phyloP scores from a whole-genome alignment of 176 grass and related monocot genomes.

The Panicum miliaceum region DNA sequence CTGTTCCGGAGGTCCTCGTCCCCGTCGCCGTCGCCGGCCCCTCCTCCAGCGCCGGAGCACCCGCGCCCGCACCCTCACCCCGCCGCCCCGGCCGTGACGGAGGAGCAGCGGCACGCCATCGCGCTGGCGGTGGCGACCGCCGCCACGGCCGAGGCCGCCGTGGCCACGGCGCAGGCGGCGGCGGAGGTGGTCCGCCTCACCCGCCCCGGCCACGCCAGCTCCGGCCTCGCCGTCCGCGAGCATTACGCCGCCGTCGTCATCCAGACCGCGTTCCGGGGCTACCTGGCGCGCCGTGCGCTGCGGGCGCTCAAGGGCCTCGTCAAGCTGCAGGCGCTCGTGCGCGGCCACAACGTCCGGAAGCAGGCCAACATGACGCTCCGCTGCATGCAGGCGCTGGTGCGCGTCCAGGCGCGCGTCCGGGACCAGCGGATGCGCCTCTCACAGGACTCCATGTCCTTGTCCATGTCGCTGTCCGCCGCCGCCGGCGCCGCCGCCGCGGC shows the following conservation, averaged over 20 bases:
- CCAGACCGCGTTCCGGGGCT: conserved; percentile 88
- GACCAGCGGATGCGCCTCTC: conserved; percentile 89
- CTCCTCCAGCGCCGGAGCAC: background rate
- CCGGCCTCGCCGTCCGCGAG: conserved; percentile 43
- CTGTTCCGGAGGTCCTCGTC: conserved; percentile 72
- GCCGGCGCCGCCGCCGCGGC: background rate
- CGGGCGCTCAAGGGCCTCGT: conserved; percentile 84
- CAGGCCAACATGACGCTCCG: conserved; percentile 96
- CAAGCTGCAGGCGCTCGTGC: conserved; percentile 93
- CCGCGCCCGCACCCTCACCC: no score
- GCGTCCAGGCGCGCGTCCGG: conserved; percentile 81
- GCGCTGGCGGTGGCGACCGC: conserved; percentile 84
- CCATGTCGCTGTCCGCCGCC: background rate
- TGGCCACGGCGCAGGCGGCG: conserved; percentile 85
- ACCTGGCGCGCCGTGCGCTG: conserved; percentile 76
- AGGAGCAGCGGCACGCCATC: conserved; percentile 84
- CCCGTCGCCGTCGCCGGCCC: conserved; percentile 31
- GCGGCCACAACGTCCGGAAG: conserved; percentile 95
- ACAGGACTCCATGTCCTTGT: conserved; percentile 51
- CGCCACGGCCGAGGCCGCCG: conserved; percentile 79
- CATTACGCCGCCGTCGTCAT: conserved; percentile 73
- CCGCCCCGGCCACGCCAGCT: background rate
- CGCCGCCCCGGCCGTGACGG: conserved; percentile 44
- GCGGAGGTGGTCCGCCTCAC: conserved; percentile 92
- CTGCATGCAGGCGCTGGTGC: conserved; percentile 94